Evolutionary conservation across 2,329 filamentous ascomycete species (phyloP).

Genomic region (Metarhizium anisopliae): DNA sequence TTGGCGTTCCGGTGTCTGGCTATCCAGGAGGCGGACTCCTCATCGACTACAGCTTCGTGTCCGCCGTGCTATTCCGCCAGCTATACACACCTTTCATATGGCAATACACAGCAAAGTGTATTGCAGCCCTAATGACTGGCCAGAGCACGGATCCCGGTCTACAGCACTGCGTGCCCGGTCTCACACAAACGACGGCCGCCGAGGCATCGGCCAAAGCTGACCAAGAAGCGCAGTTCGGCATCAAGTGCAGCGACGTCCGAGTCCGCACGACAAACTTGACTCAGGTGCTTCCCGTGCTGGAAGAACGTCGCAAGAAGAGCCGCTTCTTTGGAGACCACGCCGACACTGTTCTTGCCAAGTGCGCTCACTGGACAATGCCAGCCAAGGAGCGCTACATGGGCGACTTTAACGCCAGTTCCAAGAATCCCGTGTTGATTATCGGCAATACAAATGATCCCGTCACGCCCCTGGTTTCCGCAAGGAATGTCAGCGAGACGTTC

Average conservation of each 20-base stretch:
- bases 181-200: background rate
- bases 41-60: slow-evolving; percentile 2
- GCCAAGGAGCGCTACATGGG: slow-evolving; percentile 26
- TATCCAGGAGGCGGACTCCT: background rate
- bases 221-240: slow-evolving; percentile 11
- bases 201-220: background rate
- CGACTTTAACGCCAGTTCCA: slow-evolving; percentile 22
- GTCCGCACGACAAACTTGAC: slow-evolving; percentile 16
- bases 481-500: slow-evolving; percentile 4
- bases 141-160: background rate
- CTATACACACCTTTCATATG: slow-evolving; percentile 1
- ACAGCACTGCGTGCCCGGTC: background rate
- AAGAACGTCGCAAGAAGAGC: slow-evolving; percentile 16
- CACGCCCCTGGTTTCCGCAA: slow-evolving; percentile 1
- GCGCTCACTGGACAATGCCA: slow-evolving; percentile 28
- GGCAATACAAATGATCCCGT: slow-evolving; percentile 25
- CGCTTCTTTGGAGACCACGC: slow-evolving; percentile 16
- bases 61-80: background rate
- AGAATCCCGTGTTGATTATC: slow-evolving; percentile 26
- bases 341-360: slow-evolving; percentile 13
- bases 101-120: slow-evolving; percentile 2
- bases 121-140: background rate
- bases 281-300: slow-evolving; percentile 16
- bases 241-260: slow-evolving; percentile 26
- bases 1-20: slow-evolving; percentile 1